These are phyloP conservation scores for Serendipita indica DNA, from an alignment of 768 basidiomycete genomes.

Conservation along the genomic window DNA sequence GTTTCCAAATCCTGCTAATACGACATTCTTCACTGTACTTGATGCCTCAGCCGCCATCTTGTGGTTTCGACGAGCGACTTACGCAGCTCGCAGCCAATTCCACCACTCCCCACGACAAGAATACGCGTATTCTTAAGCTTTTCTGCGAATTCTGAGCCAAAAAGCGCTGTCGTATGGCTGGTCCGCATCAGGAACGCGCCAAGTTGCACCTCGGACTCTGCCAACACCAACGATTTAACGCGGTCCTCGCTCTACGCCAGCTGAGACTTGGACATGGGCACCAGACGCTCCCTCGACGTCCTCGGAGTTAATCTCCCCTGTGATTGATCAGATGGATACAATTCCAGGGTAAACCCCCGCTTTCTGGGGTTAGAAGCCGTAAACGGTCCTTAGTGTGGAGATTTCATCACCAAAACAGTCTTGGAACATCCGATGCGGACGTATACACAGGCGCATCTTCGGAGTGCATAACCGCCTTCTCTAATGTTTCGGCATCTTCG, in stretches of 20 bases:
- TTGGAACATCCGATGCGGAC: no score
- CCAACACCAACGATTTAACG: not conserved
- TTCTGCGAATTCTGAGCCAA: not conserved
- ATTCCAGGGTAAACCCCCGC: not conserved
- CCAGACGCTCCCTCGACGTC: no score
- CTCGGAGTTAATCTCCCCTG: no score
- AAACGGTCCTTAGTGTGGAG: not conserved
- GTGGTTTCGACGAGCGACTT: slow-evolving; percentile 17
- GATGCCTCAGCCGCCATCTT: not conserved
- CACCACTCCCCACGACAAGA: slow-evolving; percentile 87
- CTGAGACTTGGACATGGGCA: no score
- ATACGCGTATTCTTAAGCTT: slow-evolving; percentile 25
- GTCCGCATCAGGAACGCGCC: not conserved
- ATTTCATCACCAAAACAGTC: no score
- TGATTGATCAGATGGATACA: no score
- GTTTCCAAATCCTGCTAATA: slow-evolving; percentile 79
- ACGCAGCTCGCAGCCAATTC: slow-evolving; percentile 95
- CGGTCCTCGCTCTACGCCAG: not conserved
- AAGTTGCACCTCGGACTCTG: not conserved
- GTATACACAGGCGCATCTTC: no score
- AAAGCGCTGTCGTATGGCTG: slow-evolving; percentile 6
- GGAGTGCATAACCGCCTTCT: no score
- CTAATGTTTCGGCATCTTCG: no score
- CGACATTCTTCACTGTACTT: slow-evolving; percentile 79
- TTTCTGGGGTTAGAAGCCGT: not conserved